Base-by-base conservation (phyloP, 345 rosid species). In the Linum lewisii region DNA sequence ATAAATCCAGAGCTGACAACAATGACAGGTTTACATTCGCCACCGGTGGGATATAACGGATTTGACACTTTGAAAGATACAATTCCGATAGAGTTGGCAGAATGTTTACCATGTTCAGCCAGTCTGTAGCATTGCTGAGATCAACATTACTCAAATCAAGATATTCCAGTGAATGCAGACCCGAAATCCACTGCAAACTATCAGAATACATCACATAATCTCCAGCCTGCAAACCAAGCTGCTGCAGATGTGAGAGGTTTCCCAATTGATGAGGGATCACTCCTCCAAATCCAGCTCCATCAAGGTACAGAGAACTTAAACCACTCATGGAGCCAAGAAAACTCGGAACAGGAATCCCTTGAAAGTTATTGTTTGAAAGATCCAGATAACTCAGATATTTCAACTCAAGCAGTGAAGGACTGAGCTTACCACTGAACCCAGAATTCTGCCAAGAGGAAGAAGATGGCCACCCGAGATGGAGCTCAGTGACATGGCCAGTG, bases 361-460 rank as follows among this genome's bases (percentile, higher is more conserved):
- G 19, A 23, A 65, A 65, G 23, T 51, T 21, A 51, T 66, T 66
- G 25, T 21, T 8, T 34, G 63, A 58, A 32, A 66, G 52, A 63
- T 66, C 69, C 32, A 66, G 25, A 52, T 60, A 54, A 37, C 10
- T 36, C 22, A 66, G 70, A 38, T 32, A 60, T 38, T 58, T 59
- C 42, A 66, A 9, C 29, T 44, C 29, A 14, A 66, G 29, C 24
- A 66, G 51, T 42, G 65, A 66, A 38, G 21, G 54, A 54, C 13
- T 59, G 22, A 63, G 54, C 66, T 63, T 21, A 63, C 47, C 47
- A 11, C 47, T 42, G 14, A 42, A 16, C 47, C 9, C 47, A 16
- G 47, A 42, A 11, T 42, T 42, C 16, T 29, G 5, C 34, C 34
- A 11, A 16, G 13, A 42, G 47, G 47, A 42, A 11, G 47, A 42